Conservation (phyloP, 495 filamentous ascomycete genomes). For the Oleoguttula mirabilis region DNA sequence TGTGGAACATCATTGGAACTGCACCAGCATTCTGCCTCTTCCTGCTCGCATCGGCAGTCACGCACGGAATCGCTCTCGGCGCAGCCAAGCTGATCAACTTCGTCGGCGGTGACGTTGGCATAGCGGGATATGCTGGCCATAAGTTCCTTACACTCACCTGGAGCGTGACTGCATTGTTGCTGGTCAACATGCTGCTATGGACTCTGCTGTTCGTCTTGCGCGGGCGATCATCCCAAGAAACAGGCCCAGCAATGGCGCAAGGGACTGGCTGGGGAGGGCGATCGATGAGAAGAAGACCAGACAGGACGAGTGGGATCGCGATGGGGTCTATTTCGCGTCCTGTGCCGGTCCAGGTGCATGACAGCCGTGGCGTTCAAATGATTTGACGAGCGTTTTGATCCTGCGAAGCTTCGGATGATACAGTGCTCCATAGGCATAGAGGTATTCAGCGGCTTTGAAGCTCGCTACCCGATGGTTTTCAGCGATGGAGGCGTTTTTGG, state of each 20-base stretch:
- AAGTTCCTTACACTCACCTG: slow-evolving; percentile 51
- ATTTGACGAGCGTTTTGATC: too few species aligned
- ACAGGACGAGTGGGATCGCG: slow-evolving; percentile 5
- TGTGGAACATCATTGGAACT: slow-evolving; percentile 35
- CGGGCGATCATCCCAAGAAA: not conserved
- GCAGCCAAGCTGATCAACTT: slow-evolving; percentile 46
- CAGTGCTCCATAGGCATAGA: too few species aligned
- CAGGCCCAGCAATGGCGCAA: not conserved
- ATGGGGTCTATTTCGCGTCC: slow-evolving; percentile 2
- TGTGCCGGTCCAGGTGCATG: not conserved
- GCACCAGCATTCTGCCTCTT: slow-evolving; percentile 35
- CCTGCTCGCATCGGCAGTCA: slow-evolving; percentile 50
- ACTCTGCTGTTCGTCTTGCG: slow-evolving; percentile 5
- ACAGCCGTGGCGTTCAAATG: too few species aligned
- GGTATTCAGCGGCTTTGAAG: too few species aligned
- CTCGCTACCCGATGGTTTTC: too few species aligned
- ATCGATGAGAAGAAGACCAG: slow-evolving; percentile 1
- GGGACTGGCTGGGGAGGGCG: not conserved
- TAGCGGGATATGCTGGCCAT: slow-evolving; percentile 40
- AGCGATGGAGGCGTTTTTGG: too few species aligned
- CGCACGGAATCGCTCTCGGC: slow-evolving; percentile 47
- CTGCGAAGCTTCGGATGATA: too few species aligned
- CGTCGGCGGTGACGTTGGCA: slow-evolving; percentile 42
- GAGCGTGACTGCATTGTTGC: slow-evolving; percentile 41
- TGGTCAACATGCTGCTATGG: slow-evolving; percentile 34